Base-by-base conservation (phyloP, 2,329 filamentous ascomycete genomes). In the Botrytis medusae region DNA sequence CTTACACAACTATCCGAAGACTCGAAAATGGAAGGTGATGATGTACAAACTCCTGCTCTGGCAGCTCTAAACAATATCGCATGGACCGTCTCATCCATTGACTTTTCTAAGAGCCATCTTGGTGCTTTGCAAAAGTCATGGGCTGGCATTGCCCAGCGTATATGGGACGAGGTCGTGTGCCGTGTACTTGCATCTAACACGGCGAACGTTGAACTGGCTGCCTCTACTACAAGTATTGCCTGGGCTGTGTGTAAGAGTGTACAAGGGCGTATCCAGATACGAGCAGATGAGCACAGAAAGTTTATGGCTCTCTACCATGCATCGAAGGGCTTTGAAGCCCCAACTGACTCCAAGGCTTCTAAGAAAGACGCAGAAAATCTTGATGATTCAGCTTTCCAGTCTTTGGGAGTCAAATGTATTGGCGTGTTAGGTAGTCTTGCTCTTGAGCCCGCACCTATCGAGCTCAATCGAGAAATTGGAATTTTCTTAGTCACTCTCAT, bases 291-390 rank as follows among this genome's bases (percentile, higher is more conserved):
- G 80, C 88, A 89, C 75, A 84, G 84, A 75, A 89, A 87, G 76
- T 91, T 92, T 82, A 90, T 92, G 78, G 84, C 89, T 18, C 84
- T 92, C 37, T 91, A 91, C 80, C 87, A 89, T 68, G 89, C 88
- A 37, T 88, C 88, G 34, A 86, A 84, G 77, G 80, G 74, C 75
- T 77, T 85, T 37, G 63, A 75, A 48, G 72, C 75, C 29, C 60
- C 78, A 32, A 72, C 77, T 69, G 76, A 78, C 37, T 65, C 74
- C 20, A 77, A 75, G 40, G 71, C 68, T 9, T 7, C 69, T 7
- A 73, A 78, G 70, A 76, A 74, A 48, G 63, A 73, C 61, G 16
- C 72, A 20, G 74, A 74, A 12, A 60, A 75, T 42, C 79, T 81
- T 32, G 79, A 81, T 57, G 75, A 78, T 3, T 89, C 91, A 75